phyloP scores from a whole-genome alignment of 2,329 filamentous ascomycete species.

The Nemania abortiva region DNA sequence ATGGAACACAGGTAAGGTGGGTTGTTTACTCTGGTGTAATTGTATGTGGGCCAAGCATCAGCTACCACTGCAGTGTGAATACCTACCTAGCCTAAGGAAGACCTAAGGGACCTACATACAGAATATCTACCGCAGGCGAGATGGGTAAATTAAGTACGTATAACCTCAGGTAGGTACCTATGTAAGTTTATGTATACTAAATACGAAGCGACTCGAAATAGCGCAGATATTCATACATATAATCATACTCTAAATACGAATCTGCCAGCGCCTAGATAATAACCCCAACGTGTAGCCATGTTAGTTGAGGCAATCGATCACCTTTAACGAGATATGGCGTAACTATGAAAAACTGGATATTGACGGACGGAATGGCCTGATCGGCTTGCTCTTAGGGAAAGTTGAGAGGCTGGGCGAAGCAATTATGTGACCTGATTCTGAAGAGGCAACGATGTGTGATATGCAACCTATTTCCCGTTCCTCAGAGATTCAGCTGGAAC shows the following conservation, averaged over 20 bases:
- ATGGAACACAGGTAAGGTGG: no score
- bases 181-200: no score
- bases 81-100: neutral
- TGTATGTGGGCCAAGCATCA: neutral
- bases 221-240: no score
- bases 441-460: neutral
- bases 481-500: neutral
- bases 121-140: neutral
- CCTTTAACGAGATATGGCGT: slow-evolving; percentile 21
- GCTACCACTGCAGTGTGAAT: neutral
- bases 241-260: no score
- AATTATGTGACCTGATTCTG: slow-evolving; percentile 1
- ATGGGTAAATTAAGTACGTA: neutral
- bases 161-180: no score
- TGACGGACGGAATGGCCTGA: slow-evolving; percentile 20
- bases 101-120: no score
- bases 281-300: no score
- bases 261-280: no score
- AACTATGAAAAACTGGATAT: slow-evolving; percentile 12
- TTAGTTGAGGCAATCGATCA: neutral
- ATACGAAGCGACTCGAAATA: no score
- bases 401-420: slow-evolving; percentile 24
- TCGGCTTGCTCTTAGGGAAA: slow-evolving; percentile 13
- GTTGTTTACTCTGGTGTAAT: slow-evolving; percentile 1
- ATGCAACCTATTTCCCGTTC: neutral